Conservation (phyloP, 176 grass and related monocot genomes). For the Raddia distichophylla region DNA sequence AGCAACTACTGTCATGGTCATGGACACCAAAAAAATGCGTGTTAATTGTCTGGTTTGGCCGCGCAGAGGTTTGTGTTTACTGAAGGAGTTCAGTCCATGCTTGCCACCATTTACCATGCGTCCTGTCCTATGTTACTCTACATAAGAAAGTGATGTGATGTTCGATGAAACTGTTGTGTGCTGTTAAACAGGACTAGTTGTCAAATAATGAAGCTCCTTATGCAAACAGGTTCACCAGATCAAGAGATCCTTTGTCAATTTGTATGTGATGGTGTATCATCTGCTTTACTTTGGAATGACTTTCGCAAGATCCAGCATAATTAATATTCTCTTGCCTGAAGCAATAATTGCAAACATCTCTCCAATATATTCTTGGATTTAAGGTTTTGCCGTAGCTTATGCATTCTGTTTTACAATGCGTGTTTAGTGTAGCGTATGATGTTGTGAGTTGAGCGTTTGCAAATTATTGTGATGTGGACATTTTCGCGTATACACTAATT, state of each 20-base stretch:
- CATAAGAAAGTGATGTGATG: conserved; percentile 49
- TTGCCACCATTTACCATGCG: neutral
- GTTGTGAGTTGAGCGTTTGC: neutral
- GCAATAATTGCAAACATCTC: neutral
- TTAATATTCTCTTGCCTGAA: neutral
- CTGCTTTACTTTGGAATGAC: neutral
- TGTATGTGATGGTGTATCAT: neutral
- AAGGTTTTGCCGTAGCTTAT: neutral
- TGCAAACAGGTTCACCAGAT: neutral
- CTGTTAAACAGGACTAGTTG: conserved; percentile 19
- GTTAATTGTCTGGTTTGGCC: neutral
- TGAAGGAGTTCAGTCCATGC: neutral
- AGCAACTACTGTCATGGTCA: conserved; percentile 10
- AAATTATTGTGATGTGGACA: too few species aligned
- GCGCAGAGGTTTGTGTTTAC: neutral
- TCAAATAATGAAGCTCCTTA: conserved; percentile 9
- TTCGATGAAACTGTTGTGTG: conserved; percentile 9
- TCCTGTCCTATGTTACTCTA: conserved; percentile 37
- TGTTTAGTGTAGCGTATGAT: neutral
- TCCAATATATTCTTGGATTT: neutral
- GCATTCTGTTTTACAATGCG: neutral
- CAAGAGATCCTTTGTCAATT: neutral
- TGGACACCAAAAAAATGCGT: conserved; percentile 1
- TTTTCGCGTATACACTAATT: too few species aligned
- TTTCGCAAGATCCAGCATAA: neutral